Percentiles rank a stretch among this genome's conserved stretches.
phyloP scores from a whole-genome alignment of 225 moss, liverwort and hornwort species.

The Pseudoscleropodium purum region DNA sequence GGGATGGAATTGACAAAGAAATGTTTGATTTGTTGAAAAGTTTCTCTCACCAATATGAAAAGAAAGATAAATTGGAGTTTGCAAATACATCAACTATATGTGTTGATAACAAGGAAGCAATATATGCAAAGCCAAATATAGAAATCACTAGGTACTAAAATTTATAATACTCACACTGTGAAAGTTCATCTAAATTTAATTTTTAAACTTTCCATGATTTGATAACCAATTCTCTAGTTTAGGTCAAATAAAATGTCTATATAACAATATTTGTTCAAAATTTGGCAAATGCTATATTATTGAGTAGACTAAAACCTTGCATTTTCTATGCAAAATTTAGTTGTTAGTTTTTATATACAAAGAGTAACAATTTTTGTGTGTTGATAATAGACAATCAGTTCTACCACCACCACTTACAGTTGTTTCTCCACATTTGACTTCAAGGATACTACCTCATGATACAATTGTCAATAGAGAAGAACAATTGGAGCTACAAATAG shows the following conservation, averaged over 20 bases:
- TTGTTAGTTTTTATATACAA: not conserved
- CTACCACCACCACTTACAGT: not conserved
- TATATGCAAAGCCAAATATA: not conserved
- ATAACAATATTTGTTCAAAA: not conserved
- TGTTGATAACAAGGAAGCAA: not conserved
- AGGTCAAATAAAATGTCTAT: accelerated
- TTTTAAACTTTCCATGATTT: not conserved
- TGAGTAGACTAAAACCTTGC: not conserved
- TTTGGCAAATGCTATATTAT: not conserved
- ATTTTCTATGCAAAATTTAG: not conserved
- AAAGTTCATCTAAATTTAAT: too few species aligned
- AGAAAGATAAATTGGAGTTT: not conserved
- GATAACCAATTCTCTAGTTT: not conserved
- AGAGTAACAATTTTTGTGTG: not conserved
- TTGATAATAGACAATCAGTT: not conserved
- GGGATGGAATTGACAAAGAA: conserved; percentile 33
- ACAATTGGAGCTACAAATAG: not conserved
- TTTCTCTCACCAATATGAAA: conserved; percentile 9
- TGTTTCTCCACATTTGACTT: not conserved
- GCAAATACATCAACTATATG: not conserved
- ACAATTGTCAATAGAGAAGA: not conserved
- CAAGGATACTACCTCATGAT: not conserved
- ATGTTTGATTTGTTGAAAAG: conserved; percentile 22
- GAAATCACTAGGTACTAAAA: not conserved
- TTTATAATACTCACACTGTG: not conserved